Conservation (phyloP, 192 early-diverging fungal genomes). For the Podila epicladia region DNA sequence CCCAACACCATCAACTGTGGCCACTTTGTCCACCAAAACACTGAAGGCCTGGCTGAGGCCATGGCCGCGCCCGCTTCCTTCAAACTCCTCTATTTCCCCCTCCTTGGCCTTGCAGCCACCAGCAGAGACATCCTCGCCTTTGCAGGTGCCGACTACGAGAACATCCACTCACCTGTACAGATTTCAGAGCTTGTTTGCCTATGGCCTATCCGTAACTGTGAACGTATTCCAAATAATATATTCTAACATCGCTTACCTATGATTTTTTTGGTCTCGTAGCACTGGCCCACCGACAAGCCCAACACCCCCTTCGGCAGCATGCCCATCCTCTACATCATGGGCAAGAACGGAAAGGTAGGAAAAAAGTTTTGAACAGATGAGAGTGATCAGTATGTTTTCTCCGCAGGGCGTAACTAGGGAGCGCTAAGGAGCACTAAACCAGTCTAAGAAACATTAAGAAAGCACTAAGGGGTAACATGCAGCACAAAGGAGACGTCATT, state of each 20-base stretch:
- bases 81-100: conserved; percentile 16
- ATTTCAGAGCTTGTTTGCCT: too few relatives aligned
- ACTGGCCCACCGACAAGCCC: conserved; percentile 4
- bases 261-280: background rate
- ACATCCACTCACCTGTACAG: background rate
- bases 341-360: conserved; percentile 14
- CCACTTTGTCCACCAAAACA: background rate
- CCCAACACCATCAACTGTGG: background rate
- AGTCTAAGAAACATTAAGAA: too few relatives aligned
- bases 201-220: too few relatives aligned
- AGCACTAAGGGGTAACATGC: too few relatives aligned
- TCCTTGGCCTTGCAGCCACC: background rate
- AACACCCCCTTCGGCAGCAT: conserved; percentile 5
- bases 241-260: background rate
- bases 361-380: too few relatives aligned
- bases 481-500: background rate
- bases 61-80: conserved; percentile 5
- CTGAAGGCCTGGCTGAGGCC: background rate
- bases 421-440: too few relatives aligned
- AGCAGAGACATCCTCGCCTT: conserved; percentile 5
- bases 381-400: background rate
- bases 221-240: too few relatives aligned
- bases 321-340: conserved; percentile 6
- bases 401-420: too few relatives aligned
- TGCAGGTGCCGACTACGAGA: background rate